Percentiles rank a stretch among this genome's conserved stretches.
Evolutionary conservation across 495 filamentous ascomycete species (phyloP).

Genomic region (Penicillium paxilli): DNA sequence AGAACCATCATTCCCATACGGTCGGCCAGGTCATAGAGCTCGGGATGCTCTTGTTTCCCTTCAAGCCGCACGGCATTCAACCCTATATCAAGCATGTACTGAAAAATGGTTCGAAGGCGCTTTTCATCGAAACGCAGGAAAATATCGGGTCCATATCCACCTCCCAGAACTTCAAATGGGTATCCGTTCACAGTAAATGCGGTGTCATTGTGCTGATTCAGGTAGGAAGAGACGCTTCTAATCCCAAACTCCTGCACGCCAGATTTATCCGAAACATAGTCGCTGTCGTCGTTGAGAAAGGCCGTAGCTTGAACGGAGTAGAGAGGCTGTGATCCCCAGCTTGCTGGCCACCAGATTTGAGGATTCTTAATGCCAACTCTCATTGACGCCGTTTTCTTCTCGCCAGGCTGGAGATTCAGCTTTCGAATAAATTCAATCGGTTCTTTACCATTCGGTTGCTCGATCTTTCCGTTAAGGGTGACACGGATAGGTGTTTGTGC

Average conservation of each 20-base stretch:
- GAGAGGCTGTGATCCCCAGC: constrained; percentile 72
- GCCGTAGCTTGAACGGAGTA: constrained; percentile 55
- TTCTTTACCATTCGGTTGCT: constrained; percentile 16
- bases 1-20: constrained; percentile 61
- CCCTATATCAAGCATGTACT: constrained; percentile 57
- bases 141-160: constrained; percentile 60
- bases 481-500: constrained; percentile 36
- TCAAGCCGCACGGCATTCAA: constrained; percentile 65
- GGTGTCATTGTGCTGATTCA: constrained; percentile 56
- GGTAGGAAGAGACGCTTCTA: constrained; percentile 48
- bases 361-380: constrained; percentile 50
- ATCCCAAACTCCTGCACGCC: constrained; percentile 50
- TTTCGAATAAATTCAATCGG: constrained; percentile 22
- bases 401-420: constrained; percentile 37
- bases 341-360: constrained; percentile 74
- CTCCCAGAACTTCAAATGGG: constrained; percentile 60
- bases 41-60: constrained; percentile 64
- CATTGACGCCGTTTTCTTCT: constrained; percentile 37
- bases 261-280: constrained; percentile 43
- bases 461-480: constrained; percentile 38
- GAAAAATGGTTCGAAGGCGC: constrained; percentile 45
- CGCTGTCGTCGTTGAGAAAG: constrained; percentile 19
- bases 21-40: constrained; percentile 59
- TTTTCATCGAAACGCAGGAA: constrained; percentile 56
- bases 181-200: constrained; percentile 56